phyloP scores from a whole-genome alignment of 495 filamentous ascomycete species.

The Penicillium atrosanguineum region DNA sequence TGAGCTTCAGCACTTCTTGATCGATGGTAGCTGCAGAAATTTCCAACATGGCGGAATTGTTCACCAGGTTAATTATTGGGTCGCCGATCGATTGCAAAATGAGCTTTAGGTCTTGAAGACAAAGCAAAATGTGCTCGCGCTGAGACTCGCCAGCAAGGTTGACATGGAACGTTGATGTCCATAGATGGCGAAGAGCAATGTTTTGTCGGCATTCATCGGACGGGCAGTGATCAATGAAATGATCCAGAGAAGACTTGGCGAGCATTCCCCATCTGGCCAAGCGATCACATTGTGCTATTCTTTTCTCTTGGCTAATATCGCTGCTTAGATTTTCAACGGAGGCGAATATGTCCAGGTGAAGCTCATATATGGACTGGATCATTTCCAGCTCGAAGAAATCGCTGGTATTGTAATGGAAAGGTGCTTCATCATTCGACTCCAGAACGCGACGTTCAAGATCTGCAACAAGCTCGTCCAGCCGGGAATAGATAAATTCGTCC shows the following conservation, averaged over 20 bases:
- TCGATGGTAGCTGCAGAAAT: conserved; percentile 78
- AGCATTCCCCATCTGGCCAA: conserved; percentile 73
- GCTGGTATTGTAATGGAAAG: conserved; percentile 27
- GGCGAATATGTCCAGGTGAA: conserved; percentile 84
- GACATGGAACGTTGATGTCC: conserved; percentile 75
- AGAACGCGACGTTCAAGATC: conserved; percentile 35
- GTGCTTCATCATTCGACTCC: conserved; percentile 8
- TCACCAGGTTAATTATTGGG: conserved; percentile 65
- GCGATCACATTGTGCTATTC: conserved; percentile 62
- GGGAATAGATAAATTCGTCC: conserved; percentile 66
- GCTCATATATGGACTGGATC: conserved; percentile 76
- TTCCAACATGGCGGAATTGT: conserved; percentile 87
- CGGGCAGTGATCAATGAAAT: conserved; percentile 42
- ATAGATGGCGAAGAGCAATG: conserved; percentile 65
- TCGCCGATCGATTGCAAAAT: conserved; percentile 39
- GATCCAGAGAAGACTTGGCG: conserved; percentile 58
- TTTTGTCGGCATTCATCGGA: conserved; percentile 22
- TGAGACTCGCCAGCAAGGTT: conserved; percentile 65
- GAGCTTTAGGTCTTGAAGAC: conserved; percentile 69
- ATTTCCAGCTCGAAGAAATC: conserved; percentile 47
- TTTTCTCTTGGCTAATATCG: conserved; percentile 57
- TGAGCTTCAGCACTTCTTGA: conserved; percentile 84
- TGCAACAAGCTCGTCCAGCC: conserved; percentile 44
- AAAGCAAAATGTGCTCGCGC: conserved; percentile 75
- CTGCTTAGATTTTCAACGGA: conserved; percentile 72